Evolutionary conservation across 345 rosid genomes (phyloP).

Genomic region (Eucalyptus regnans): DNA sequence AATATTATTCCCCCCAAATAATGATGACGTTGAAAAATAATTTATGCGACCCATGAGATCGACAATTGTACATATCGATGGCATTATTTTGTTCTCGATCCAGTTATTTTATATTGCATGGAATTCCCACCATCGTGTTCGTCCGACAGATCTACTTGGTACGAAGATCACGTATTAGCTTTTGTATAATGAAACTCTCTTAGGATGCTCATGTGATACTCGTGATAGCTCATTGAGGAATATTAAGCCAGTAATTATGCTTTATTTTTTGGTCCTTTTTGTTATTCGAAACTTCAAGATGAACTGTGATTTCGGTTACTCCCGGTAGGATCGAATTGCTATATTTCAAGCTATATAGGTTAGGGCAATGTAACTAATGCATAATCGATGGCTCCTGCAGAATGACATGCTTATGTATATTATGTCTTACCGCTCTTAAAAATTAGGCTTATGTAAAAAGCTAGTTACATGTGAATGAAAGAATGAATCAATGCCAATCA

Average conservation of each 20-base stretch:
- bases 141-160: not conserved
- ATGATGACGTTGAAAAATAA: not conserved
- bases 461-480: not conserved
- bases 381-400: not conserved
- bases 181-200: not conserved
- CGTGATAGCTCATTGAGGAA: not conserved
- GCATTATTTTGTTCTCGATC: not conserved
- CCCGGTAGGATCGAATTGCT: not conserved
- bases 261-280: not conserved
- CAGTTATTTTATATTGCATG: not conserved
- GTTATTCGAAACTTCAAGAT: not conserved
- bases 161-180: not conserved
- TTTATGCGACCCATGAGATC: not conserved
- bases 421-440: not conserved
- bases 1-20: not conserved
- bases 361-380: not conserved
- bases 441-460: not conserved
- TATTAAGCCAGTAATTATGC: not conserved
- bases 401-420: not conserved
- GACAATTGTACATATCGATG: not conserved
- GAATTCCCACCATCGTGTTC: not conserved
- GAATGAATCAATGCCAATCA: not conserved
- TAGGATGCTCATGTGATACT: not conserved
- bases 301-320: not conserved
- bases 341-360: not conserved